Evolutionary conservation across 768 basidiomycete genomes (phyloP).

Genomic region (Asterophora parasitica): DNA sequence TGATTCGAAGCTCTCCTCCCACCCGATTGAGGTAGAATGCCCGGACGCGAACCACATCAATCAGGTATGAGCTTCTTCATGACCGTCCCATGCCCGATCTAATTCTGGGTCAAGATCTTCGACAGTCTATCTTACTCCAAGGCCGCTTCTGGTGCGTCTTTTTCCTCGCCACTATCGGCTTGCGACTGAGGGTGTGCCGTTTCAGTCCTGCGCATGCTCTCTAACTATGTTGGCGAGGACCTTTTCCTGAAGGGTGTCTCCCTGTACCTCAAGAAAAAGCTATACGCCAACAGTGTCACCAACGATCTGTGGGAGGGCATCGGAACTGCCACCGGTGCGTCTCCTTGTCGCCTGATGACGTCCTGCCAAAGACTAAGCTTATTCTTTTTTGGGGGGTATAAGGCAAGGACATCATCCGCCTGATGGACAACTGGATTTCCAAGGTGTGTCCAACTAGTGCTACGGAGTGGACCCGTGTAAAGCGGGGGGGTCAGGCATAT

Average conservation of each 20-base stretch:
- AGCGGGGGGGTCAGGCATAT: conserved; percentile 1
- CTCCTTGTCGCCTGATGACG: neutral
- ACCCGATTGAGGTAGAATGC: conserved; percentile 90
- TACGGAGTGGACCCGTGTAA: neutral
- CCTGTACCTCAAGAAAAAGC: conserved; percentile 83
- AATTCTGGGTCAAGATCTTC: conserved; percentile 57
- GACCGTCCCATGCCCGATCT: neutral
- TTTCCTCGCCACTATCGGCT: neutral
- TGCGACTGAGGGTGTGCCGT: no score
- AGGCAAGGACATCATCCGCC: conserved; percentile 64
- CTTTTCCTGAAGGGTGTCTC: conserved; percentile 85
- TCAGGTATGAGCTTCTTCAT: conserved; percentile 37
- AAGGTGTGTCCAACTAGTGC: conserved; percentile 49
- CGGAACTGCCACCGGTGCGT: conserved; percentile 56
- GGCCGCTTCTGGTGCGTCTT: conserved; percentile 60
- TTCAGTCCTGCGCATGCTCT: conserved; percentile 89
- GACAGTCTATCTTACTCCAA: conserved; percentile 86
- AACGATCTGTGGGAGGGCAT: conserved; percentile 88
- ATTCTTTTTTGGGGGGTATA: neutral
- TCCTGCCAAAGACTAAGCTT: neutral
- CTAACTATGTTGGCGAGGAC: conserved; percentile 84
- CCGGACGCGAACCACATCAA: conserved; percentile 83
- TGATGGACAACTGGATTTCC: conserved; percentile 92
- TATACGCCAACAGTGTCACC: conserved; percentile 83
- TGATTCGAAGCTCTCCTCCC: conserved; percentile 83